Percentiles rank a stretch among this genome's conserved stretches.
phyloP scores from a whole-genome alignment of 805 yeast species.

The Lipomyces sp. region DNA sequence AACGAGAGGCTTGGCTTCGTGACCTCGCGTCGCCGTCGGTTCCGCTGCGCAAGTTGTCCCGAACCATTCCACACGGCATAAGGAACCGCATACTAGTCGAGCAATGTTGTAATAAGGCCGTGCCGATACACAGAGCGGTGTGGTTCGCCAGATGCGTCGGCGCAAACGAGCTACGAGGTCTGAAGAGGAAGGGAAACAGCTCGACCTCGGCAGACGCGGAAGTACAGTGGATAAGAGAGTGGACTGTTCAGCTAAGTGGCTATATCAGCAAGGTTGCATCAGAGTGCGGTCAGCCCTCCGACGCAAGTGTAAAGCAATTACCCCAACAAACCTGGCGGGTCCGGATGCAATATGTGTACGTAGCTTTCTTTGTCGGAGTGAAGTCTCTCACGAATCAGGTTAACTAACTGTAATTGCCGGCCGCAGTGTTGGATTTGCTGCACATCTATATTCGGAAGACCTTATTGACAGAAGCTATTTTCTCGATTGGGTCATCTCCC shows the following conservation, averaged over 20 bases:
- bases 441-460: conserved; percentile 65
- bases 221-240: conserved; percentile 70
- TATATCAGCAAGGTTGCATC: conserved; percentile 53
- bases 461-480: conserved; percentile 62
- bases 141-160: conserved; percentile 91
- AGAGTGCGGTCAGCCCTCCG: conserved; percentile 38
- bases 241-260: conserved; percentile 81
- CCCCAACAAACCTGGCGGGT: conserved; percentile 43
- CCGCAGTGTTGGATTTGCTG: conserved; percentile 47
- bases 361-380: too few relatives aligned
- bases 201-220: conserved; percentile 38
- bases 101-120: conserved; percentile 59
- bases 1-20: conserved; percentile 78
- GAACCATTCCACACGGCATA: conserved; percentile 88
- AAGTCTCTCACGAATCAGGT: not conserved
- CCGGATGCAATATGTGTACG: conserved; percentile 53
- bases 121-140: conserved; percentile 77
- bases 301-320: not conserved
- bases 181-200: conserved; percentile 48
- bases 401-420: not conserved
- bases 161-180: conserved; percentile 65
- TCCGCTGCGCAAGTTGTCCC: conserved; percentile 64
- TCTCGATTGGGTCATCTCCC: conserved; percentile 59
- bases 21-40: conserved; percentile 68
- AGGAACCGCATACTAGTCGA: conserved; percentile 70